Conservation (phyloP, 164 flowering plant genomes). For the Malania oleifera region DNA sequence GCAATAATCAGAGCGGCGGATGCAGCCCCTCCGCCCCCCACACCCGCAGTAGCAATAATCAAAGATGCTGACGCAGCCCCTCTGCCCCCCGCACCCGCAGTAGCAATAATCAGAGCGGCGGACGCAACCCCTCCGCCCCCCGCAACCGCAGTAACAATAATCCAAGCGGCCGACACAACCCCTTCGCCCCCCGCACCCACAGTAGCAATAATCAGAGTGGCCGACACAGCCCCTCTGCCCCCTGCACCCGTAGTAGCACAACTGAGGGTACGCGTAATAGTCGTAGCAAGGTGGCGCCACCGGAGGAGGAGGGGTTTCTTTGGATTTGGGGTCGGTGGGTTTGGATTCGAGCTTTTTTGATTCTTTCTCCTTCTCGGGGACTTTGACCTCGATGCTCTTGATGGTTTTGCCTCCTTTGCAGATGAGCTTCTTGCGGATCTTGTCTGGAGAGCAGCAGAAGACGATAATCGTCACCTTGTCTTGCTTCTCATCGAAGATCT, state of each 20-base stretch:
- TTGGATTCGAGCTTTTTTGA: constrained; percentile 10
- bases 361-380: constrained; percentile 5
- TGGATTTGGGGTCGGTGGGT: constrained; percentile 2
- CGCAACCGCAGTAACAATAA: too few species aligned
- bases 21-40: constrained; percentile 11
- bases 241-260: too few species aligned
- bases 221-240: too few species aligned
- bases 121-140: too few species aligned
- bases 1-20: too few species aligned
- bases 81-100: constrained; percentile 7
- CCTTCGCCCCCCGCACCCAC: too few species aligned
- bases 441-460: constrained; percentile 48
- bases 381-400: constrained; percentile 44
- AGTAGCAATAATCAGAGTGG: too few species aligned
- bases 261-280: neutral
- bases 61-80: neutral
- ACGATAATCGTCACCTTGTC: constrained; percentile 53
- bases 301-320: neutral
- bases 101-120: neutral
- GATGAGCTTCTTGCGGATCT: constrained; percentile 42
- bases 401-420: constrained; percentile 43
- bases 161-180: too few species aligned
- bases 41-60: constrained; percentile 7
- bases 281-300: neutral
- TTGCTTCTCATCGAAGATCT: constrained; percentile 42